Percentiles rank a stretch among this genome's conserved stretches.
Evolutionary conservation across 495 filamentous ascomycete species (phyloP).

Genomic region (Hypoxylon rickii): DNA sequence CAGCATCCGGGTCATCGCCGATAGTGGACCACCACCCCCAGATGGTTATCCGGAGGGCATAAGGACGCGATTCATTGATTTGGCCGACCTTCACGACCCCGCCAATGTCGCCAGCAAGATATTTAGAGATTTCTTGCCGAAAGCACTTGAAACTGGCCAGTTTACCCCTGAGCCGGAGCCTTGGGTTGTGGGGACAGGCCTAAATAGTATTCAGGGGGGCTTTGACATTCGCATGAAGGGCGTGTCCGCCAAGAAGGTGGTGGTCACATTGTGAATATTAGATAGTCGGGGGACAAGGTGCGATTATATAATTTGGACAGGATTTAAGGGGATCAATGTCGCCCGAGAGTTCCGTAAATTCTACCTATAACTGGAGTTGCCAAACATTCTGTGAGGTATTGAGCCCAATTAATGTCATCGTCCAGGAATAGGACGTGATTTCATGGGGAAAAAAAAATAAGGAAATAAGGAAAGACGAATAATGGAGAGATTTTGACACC

Average conservation of each 20-base stretch:
- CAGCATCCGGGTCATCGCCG: constrained; percentile 18
- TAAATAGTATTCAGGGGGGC: constrained; percentile 15
- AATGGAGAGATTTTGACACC: too few species aligned
- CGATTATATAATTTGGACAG: too few species aligned
- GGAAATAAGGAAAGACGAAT: too few species aligned
- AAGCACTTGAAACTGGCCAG: constrained; percentile 9
- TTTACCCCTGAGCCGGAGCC: constrained; percentile 17
- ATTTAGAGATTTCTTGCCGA: constrained; percentile 16
- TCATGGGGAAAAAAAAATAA: too few species aligned
- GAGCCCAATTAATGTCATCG: too few species aligned
- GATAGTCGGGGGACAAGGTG: too few species aligned
- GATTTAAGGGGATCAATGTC: too few species aligned
- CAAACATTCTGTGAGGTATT: too few species aligned
- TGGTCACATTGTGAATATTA: constrained; percentile 37
- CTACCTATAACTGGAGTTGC: too few species aligned
- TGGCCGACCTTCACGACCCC: neutral
- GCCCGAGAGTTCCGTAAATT: too few species aligned
- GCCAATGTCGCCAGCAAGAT: constrained; percentile 2
- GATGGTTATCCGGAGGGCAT: constrained; percentile 7
- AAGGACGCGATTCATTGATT: constrained; percentile 10
- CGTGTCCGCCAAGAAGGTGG: constrained; percentile 47
- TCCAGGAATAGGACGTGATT: too few species aligned
- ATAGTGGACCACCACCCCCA: constrained; percentile 7
- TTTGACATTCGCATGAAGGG: constrained; percentile 35
- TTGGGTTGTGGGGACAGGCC: constrained; percentile 15